A percentile compares a stretch with the other conserved stretches of the same genome.
These are phyloP conservation scores for Tuber melanosporum DNA, from an alignment of 495 filamentous ascomycete species.

Conservation along the genomic window DNA sequence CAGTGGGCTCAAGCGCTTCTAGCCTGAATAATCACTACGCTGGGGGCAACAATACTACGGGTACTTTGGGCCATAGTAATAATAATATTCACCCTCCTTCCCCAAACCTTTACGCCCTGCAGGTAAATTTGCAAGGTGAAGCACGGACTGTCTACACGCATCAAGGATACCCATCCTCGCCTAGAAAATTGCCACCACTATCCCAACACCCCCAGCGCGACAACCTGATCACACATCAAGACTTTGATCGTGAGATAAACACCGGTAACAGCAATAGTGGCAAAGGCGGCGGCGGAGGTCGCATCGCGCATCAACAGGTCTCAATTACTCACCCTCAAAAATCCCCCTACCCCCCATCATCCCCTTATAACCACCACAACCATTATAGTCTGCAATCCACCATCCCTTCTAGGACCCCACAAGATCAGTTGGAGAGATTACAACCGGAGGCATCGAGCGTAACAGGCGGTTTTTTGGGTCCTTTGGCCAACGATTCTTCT, in stretches of 20 bases:
- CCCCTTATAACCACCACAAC: neutral
- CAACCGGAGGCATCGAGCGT: constrained; percentile 39
- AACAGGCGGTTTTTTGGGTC: constrained; percentile 31
- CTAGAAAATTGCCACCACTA: constrained; percentile 22
- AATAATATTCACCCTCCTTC: constrained; percentile 23
- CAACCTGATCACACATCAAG: constrained; percentile 13
- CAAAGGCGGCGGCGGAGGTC: constrained; percentile 14
- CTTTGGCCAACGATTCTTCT: constrained; percentile 11
- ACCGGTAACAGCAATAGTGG: constrained; percentile 19
- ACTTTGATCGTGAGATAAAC: constrained; percentile 27
- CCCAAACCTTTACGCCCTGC: constrained; percentile 33
- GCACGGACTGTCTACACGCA: constrained; percentile 32
- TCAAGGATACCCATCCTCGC: constrained; percentile 29
- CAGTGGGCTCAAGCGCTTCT: constrained; percentile 21
- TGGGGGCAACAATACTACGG: constrained; percentile 24
- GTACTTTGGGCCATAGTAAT: constrained; percentile 15
- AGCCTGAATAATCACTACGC: constrained; percentile 30
- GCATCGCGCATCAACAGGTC: constrained; percentile 13
- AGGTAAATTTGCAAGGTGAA: constrained; percentile 31
- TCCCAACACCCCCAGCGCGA: constrained; percentile 28
- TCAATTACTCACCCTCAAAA: constrained; percentile 24
- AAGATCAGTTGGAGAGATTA: constrained; percentile 39
- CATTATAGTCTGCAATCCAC: constrained; percentile 16
- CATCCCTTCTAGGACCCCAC: constrained; percentile 29
- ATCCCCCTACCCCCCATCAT: constrained; percentile 17